phyloP scores from a whole-genome alignment of 2,329 filamentous ascomycete genomes.

The Ophiostoma perfectum region DNA sequence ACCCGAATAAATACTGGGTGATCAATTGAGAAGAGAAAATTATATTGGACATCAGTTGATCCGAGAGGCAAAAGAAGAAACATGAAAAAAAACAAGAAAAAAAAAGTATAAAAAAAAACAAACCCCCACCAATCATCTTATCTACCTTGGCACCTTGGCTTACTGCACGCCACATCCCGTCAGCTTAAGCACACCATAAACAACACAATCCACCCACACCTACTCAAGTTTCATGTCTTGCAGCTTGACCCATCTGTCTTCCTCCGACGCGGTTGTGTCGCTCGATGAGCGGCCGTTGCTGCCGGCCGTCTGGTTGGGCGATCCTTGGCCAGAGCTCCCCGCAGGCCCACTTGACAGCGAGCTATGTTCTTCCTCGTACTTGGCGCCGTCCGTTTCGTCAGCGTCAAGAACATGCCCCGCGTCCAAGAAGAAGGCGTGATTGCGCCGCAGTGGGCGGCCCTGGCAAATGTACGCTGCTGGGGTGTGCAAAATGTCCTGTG shows the following conservation, averaged over 20 bases:
- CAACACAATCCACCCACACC: neutral
- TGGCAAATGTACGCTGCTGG: constrained; percentile 55
- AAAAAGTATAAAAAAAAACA: neutral
- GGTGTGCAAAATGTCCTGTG: constrained; percentile 52
- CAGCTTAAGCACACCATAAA: neutral
- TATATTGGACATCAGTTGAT: no score
- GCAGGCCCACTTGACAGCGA: neutral
- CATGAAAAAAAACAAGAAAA: no score
- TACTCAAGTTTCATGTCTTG: neutral
- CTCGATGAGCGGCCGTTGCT: neutral
- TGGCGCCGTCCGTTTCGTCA: neutral
- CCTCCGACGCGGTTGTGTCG: neutral
- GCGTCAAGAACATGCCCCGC: neutral
- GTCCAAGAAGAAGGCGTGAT: constrained; percentile 48
- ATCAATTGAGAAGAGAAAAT: no score
- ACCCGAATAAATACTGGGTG: no score
- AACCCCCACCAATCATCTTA: no score
- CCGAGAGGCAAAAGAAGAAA: no score
- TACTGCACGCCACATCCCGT: neutral
- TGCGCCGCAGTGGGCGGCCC: constrained; percentile 42
- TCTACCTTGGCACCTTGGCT: neutral
- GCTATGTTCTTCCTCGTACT: neutral
- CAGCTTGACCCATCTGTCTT: neutral
- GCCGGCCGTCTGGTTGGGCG: neutral
- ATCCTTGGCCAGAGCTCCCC: no score